Evolutionary conservation across 805 yeast species (phyloP), one percentile per base, ranked within the genome.

Genomic region (Myxozyma neglecta): DNA sequence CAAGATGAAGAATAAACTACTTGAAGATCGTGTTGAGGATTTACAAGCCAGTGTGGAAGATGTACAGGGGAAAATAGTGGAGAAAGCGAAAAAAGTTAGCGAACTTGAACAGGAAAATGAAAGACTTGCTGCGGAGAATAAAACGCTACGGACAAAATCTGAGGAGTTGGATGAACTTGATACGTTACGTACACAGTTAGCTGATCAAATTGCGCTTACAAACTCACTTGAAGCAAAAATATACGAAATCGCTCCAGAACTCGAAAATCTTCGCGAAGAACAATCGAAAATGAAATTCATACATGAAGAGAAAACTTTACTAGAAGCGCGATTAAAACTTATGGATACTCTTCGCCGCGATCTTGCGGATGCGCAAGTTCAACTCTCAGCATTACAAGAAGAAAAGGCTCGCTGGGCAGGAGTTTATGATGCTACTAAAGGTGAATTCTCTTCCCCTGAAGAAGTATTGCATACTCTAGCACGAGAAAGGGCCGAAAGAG

Each of bases 221-320:
- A 74, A 78, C 66, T 79, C 77, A 46, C 68, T 81, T 61, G 90
- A 86, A 63, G 76, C 78, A 5, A 80, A 81, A 63, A 81, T 83
- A 62, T 74, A 84, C 55, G 75, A 79, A 7, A 84, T 86, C 69
- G 75, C 83, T 24, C 81, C 79, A 61, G 80, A 83, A 44, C 77
- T 87, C 59, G 79, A 80, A 63, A 75, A 77, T 9, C 74, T 84
- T 29, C 81, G 82, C 63, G 73, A 81, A 62, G 77, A 78, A 61
- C 76, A 82, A 62, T 72, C 73, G 35, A 79, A 81, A 32, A 71
- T 74, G 6, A 87, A 83, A 67, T 69, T 86, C 9, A 73, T 86
- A 39, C 82, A 80, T 65, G 86, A 83, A 64, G 87, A 86, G 63
- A 85, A 83, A 57, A 64, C 70, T 0, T 68, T 80, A 0, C 70